Conservation (phyloP, 1,284 basidiomycete genomes). For the Porodaedalea pini region DNA sequence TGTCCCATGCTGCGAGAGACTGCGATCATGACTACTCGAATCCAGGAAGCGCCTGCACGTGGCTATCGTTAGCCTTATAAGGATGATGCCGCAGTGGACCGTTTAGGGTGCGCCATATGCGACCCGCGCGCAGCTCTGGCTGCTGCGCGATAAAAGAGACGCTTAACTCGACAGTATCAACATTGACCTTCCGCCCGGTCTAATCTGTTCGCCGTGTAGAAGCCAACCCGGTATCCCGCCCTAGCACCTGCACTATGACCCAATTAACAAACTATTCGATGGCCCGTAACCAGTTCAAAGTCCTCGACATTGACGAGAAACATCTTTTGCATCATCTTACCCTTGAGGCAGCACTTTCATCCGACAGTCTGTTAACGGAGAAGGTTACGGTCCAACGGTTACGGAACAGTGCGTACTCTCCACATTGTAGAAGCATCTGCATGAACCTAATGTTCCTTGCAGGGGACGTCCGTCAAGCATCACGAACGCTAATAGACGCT, state of each 20-base stretch:
- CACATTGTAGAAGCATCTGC: background rate
- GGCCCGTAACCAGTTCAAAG: background rate
- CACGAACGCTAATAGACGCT: slow-evolving; percentile 5
- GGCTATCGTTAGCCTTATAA: background rate
- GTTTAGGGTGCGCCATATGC: too few relatives aligned
- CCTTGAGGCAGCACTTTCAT: background rate
- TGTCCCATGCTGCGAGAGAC: too few relatives aligned
- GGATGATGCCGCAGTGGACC: background rate
- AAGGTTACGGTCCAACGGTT: slow-evolving; percentile 14
- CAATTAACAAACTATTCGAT: background rate
- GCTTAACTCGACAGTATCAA: too few relatives aligned
- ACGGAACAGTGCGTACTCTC: slow-evolving; percentile 4
- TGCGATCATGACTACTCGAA: background rate
- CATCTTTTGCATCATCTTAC: slow-evolving; percentile 1
- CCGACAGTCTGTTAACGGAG: background rate
- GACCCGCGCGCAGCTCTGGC: too few relatives aligned
- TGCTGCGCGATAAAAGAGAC: too few relatives aligned
- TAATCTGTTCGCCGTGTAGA: too few relatives aligned
- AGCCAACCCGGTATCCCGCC: too few relatives aligned
- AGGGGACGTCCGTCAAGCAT: slow-evolving; percentile 14
- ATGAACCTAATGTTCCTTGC: background rate
- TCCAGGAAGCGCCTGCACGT: background rate
- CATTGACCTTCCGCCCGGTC: too few relatives aligned
- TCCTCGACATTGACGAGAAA: slow-evolving; percentile 10
- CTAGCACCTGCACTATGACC: too few relatives aligned